A percentile compares a stretch with the other conserved stretches of the same genome.
Conservation (phyloP, 192 early-diverging fungal species). For the Backusella psychrophila region DNA sequence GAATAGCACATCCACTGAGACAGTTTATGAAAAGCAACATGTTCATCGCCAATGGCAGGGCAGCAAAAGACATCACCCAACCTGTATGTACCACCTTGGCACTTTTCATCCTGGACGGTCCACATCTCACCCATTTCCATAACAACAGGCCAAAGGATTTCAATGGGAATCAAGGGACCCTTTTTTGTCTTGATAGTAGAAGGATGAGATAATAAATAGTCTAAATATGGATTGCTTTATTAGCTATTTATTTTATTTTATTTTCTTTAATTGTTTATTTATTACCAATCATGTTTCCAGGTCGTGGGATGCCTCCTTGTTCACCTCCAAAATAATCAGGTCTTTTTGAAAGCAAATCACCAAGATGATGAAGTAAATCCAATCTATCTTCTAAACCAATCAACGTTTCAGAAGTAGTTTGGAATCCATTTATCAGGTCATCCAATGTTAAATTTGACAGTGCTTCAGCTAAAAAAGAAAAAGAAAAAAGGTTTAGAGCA, state of each 20-base stretch:
- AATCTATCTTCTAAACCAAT: slow-evolving; percentile 77
- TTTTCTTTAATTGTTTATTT: not conserved
- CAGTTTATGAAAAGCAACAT: slow-evolving; percentile 87
- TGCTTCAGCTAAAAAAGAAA: slow-evolving; percentile 39
- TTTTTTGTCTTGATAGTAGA: slow-evolving; percentile 41
- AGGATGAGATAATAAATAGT: slow-evolving; percentile 66
- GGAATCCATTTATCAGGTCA: slow-evolving; percentile 65
- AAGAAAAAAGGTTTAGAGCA: not conserved
- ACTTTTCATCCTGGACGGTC: slow-evolving; percentile 63
- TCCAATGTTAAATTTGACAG: slow-evolving; percentile 51
- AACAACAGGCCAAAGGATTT: slow-evolving; percentile 77
- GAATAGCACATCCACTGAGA: slow-evolving; percentile 96
- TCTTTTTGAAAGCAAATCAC: slow-evolving; percentile 48
- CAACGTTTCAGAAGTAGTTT: slow-evolving; percentile 63
- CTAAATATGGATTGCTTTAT: slow-evolving; percentile 3
- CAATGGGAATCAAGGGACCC: slow-evolving; percentile 47
- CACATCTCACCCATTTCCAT: slow-evolving; percentile 81
- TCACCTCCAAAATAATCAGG: slow-evolving; percentile 57
- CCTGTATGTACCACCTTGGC: slow-evolving; percentile 70
- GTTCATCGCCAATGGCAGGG: slow-evolving; percentile 28
- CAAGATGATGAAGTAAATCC: slow-evolving; percentile 69
- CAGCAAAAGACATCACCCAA: slow-evolving; percentile 37
- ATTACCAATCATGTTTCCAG: slow-evolving; percentile 78
- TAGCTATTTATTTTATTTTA: not conserved
- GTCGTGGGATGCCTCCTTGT: slow-evolving; percentile 52